A percentile compares a stretch with the other conserved stretches of the same genome.
These are phyloP conservation scores for Clohesyomyces aquaticus DNA, from an alignment of 495 filamentous ascomycete genomes.

Conservation along the genomic window DNA sequence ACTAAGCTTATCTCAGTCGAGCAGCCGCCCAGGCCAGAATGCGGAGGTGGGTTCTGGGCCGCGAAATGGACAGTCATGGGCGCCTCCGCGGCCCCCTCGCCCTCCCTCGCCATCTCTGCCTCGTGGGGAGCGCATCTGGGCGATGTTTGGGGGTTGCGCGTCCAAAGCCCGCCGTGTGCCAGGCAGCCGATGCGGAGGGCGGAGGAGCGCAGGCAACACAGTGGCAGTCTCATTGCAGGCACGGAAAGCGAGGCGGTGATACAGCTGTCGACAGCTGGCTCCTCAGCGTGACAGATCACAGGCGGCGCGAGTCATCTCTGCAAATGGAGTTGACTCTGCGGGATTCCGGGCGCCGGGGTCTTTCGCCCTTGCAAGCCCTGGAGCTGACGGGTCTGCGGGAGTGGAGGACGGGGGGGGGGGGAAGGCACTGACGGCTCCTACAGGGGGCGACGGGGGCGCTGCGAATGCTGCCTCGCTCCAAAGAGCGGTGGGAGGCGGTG, in stretches of 20 bases:
- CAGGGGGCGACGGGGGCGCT: too few species aligned
- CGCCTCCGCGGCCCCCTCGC: constrained; percentile 11
- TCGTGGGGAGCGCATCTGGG: too few species aligned
- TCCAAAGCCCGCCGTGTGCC: not conserved
- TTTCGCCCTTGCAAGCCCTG: not conserved
- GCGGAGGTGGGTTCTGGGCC: constrained; percentile 10
- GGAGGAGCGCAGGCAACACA: constrained; percentile 11
- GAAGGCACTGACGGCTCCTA: too few species aligned
- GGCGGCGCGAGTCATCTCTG: constrained; percentile 8
- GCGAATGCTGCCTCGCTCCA: too few species aligned
- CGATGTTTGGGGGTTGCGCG: too few species aligned
- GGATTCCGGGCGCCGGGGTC: constrained; percentile 20
- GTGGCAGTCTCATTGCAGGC: constrained; percentile 11
- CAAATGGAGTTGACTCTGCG: not conserved
- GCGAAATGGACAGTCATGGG: too few species aligned
- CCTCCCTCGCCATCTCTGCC: too few species aligned
- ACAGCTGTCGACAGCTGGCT: constrained; percentile 12
- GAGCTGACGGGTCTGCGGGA: not conserved
- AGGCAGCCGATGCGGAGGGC: too few species aligned
- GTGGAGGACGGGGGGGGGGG: not conserved
- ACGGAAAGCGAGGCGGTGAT: not conserved
- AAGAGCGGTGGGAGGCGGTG: constrained; percentile 19
- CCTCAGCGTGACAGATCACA: constrained; percentile 18
- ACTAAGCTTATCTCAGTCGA: constrained; percentile 27
- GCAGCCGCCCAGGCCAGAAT: constrained; percentile 20